These are phyloP conservation scores for Saturnispora sanitii DNA, from an alignment of 805 yeast species.

Conservation along the genomic window DNA sequence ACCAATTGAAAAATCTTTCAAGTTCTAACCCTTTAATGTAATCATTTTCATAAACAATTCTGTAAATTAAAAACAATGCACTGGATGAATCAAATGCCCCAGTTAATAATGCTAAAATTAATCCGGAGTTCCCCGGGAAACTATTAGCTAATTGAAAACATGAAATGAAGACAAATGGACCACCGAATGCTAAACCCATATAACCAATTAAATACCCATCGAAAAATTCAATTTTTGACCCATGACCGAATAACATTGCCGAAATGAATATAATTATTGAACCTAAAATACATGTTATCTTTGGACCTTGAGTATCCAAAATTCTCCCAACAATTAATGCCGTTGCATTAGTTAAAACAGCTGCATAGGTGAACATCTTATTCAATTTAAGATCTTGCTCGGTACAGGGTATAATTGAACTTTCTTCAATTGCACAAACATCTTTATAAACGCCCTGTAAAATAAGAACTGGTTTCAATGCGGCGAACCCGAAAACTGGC, in stretches of 20 bases:
- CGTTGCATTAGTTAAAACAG: constrained; percentile 74
- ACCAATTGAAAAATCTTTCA: constrained; percentile 51
- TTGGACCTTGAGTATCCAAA: constrained; percentile 73
- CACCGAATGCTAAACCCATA: constrained; percentile 71
- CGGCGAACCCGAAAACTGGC: constrained; percentile 92
- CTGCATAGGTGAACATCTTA: constrained; percentile 74
- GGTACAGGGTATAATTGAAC: constrained; percentile 34
- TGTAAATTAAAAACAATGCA: constrained; percentile 72
- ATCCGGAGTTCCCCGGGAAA: constrained; percentile 75
- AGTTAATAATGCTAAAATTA: constrained; percentile 69
- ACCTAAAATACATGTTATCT: constrained; percentile 69
- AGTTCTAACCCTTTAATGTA: constrained; percentile 34
- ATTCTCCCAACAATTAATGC: constrained; percentile 78
- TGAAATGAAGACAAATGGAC: constrained; percentile 88
- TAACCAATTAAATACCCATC: constrained; percentile 75
- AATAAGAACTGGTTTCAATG: constrained; percentile 74
- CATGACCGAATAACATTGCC: constrained; percentile 27
- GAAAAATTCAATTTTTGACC: constrained; percentile 18
- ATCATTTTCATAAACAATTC: constrained; percentile 47
- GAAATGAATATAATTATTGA: constrained; percentile 50
- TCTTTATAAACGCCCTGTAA: constrained; percentile 67
- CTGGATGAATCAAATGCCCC: constrained; percentile 94
- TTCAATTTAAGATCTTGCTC: constrained; percentile 80
- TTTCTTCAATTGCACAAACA: constrained; percentile 33
- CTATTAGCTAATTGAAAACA: constrained; percentile 84